Conservation (phyloP, 192 early-diverging fungal species). For the Chytriomyces hyalinus region DNA sequence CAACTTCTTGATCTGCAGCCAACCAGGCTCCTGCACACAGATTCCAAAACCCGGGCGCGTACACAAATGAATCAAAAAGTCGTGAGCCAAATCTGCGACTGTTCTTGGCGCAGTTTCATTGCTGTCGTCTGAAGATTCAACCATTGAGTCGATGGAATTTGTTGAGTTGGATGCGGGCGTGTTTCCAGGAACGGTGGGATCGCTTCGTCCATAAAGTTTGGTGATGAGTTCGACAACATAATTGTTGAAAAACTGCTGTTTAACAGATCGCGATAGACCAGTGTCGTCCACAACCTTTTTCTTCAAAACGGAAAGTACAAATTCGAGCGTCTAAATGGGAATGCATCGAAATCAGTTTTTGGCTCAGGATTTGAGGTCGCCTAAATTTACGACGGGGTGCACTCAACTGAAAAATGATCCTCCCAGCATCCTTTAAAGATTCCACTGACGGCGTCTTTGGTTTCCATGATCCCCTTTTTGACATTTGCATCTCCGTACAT, state of each 20-base stretch:
- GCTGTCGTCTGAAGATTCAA: conserved; percentile 9
- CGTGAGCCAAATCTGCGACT: conserved; percentile 66
- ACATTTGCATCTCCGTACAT: conserved; percentile 66
- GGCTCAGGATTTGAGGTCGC: background rate
- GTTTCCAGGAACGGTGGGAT: conserved; percentile 32
- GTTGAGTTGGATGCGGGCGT: background rate
- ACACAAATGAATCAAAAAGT: conserved; percentile 76
- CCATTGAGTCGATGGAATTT: background rate
- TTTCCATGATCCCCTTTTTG: conserved; percentile 75
- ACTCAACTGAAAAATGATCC: conserved; percentile 68
- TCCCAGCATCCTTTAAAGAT: conserved; percentile 72
- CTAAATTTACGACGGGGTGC: background rate
- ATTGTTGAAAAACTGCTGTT: conserved; percentile 74
- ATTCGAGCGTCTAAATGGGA: conserved; percentile 53
- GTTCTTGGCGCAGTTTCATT: conserved; percentile 28
- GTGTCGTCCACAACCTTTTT: conserved; percentile 71
- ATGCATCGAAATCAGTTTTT: background rate
- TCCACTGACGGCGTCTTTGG: conserved; percentile 70
- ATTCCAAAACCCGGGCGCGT: conserved; percentile 74
- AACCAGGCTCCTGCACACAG: conserved; percentile 76
- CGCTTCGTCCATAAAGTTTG: conserved; percentile 59
- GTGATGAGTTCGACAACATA: conserved; percentile 70
- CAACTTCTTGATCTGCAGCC: conserved; percentile 64
- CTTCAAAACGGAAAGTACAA: conserved; percentile 61
- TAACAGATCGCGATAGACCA: conserved; percentile 57